Base-by-base conservation (phyloP, 768 basidiomycete genomes). In the Pleurotus eryngii region DNA sequence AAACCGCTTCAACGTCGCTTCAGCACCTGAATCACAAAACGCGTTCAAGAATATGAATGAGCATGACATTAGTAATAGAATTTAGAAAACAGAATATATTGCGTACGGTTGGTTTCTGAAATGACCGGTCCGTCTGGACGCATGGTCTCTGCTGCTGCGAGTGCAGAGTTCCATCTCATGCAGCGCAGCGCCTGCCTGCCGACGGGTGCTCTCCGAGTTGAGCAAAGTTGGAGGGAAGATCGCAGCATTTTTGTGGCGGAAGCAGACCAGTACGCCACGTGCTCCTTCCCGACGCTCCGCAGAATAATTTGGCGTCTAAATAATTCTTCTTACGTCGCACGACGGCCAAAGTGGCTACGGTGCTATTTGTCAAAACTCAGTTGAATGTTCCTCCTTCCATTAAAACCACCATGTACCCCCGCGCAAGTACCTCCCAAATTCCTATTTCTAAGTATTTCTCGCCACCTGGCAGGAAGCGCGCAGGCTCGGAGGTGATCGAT, bases 1-100 rank as follows among this genome's bases (percentile, higher is more conserved):
- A 68, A 98, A 98, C 22, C 97, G 79, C 62, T 89, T 88, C 70
- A 92, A 76, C 1, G 92, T 90, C 39, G 84, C 82, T 71, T 97
- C 92, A 9, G 92, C 93, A 59, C 89, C 95, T 97, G 27, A 3
- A 45, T 42, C 5, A 35, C 30, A 35, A 4, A 35, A 35, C 30
- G 4, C 30, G 30, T 35, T 35, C 30, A 35, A 35, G 30, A 35
- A 9, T 35, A 11, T 8, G 30, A 35, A 26, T 24, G 24, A 38
- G 6, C 64, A 6, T 59, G 48, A 37, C 8, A 27, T 11, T 49
- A 46, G 17, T 45, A 49, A 8, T 56, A 42, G 38, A n/a, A 5
- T 26, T 50, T 50, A 39, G 43, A 49, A 37, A 48, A 22, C 60
- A n/a, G 17, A 45, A 56, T 5, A 35, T 26, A 35, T 35, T 11